These are phyloP conservation scores for Piloderma croceum DNA, from an alignment of 768 basidiomycete genomes.

Conservation along the genomic window DNA sequence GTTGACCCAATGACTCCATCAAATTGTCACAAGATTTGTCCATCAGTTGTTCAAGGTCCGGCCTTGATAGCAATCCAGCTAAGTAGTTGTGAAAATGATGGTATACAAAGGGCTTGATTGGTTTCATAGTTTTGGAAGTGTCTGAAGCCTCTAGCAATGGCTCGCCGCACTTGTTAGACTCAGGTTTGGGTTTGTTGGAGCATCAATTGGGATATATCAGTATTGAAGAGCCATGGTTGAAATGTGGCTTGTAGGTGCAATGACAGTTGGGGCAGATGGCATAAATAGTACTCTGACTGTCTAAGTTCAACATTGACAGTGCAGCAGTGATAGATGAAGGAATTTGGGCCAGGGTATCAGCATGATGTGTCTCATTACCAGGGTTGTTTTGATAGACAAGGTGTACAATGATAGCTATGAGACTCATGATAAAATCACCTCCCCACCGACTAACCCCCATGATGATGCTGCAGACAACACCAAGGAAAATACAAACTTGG, in stretches of 20 bases:
- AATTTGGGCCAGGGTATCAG: not conserved
- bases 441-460: slow-evolving; percentile 9
- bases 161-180: not conserved
- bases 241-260: slow-evolving; percentile 6
- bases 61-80: not conserved
- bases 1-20: no score
- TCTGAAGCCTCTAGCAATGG: slow-evolving; percentile 1
- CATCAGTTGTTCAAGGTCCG: slow-evolving; percentile 8
- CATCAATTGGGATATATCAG: slow-evolving; percentile 8
- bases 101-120: not conserved
- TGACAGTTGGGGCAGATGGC: slow-evolving; percentile 14
- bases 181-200: slow-evolving; percentile 3
- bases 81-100: not conserved
- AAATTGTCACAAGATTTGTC: slow-evolving; percentile 6
- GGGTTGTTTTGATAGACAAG: no score
- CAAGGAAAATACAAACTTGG: slow-evolving; percentile 18
- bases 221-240: not conserved
- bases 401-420: slow-evolving; percentile 12
- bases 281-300: slow-evolving; percentile 11
- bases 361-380: no score
- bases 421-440: slow-evolving; percentile 16
- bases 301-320: slow-evolving; percentile 9
- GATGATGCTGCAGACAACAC: slow-evolving; percentile 14
- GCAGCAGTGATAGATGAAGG: slow-evolving; percentile 3
- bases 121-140: no score